Evolutionary conservation across 2,329 filamentous ascomycete genomes (phyloP).

Genomic region (Dothiorella sarmentorum): DNA sequence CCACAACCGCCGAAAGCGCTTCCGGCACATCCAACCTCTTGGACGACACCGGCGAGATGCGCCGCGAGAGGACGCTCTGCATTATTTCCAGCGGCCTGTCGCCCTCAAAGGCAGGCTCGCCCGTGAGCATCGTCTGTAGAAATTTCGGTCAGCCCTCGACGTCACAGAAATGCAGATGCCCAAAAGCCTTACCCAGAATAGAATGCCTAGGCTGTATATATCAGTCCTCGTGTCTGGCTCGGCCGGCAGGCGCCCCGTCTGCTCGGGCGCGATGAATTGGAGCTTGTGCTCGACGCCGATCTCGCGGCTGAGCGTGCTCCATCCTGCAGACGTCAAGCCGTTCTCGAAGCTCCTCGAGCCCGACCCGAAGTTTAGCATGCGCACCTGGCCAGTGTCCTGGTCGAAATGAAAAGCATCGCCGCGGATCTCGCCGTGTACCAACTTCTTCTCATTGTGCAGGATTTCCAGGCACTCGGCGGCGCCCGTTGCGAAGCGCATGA

Average conservation of each 20-base stretch:
- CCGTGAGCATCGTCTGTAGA: conserved; percentile 59
- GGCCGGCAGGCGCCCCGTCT: conserved; percentile 87
- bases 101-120: conserved; percentile 75
- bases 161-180: neutral
- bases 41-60: conserved; percentile 71
- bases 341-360: conserved; percentile 87
- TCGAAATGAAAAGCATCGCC: conserved; percentile 90
- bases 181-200: conserved; percentile 68
- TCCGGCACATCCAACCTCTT: conserved; percentile 82
- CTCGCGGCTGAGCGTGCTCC: conserved; percentile 79
- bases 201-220: conserved; percentile 84
- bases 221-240: conserved; percentile 91
- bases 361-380: conserved; percentile 80
- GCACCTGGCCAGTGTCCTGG: conserved; percentile 65
- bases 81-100: conserved; percentile 83
- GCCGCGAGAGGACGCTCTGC: conserved; percentile 77
- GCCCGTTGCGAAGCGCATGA: conserved; percentile 88
- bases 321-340: conserved; percentile 77
- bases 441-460: conserved; percentile 81
- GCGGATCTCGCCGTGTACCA: conserved; percentile 86
- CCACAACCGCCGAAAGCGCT: conserved; percentile 75
- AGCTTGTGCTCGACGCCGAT: conserved; percentile 84
- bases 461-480: conserved; percentile 83
- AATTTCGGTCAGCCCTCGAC: neutral
- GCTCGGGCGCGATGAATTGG: conserved; percentile 88